phyloP scores from a whole-genome alignment of 2,329 filamentous ascomycete genomes.

The Aspergillus vadensis region DNA sequence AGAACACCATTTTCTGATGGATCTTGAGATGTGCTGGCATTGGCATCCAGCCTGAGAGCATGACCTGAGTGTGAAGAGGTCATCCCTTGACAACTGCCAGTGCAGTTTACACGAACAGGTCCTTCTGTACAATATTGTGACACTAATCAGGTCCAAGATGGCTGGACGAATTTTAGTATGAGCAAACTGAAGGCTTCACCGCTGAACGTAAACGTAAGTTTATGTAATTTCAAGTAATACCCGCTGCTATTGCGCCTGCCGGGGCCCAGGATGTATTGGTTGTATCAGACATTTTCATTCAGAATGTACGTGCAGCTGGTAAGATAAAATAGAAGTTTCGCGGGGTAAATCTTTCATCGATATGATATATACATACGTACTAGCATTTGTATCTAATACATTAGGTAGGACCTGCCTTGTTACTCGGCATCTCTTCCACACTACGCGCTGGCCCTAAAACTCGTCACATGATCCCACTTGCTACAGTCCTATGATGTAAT shows the following conservation, averaged over 20 bases:
- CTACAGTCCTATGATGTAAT: no score
- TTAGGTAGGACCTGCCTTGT: no score
- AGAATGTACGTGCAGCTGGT: no score
- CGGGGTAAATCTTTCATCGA: no score
- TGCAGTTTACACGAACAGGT: neutral
- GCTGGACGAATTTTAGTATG: neutral
- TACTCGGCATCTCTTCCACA: no score
- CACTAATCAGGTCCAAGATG: neutral
- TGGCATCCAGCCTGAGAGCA: slow-evolving; percentile 20
- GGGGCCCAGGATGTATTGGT: neutral
- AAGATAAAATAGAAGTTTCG: no score
- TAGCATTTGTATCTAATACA: no score
- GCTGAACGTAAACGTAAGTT: neutral
- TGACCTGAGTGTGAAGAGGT: slow-evolving; percentile 20
- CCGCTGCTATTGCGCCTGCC: neutral
- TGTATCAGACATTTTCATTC: neutral
- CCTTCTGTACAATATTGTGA: neutral
- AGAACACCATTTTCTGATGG: slow-evolving; percentile 11
- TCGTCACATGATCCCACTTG: no score
- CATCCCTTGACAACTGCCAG: slow-evolving; percentile 20
- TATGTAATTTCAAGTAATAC: neutral
- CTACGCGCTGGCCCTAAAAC: no score
- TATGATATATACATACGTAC: no score
- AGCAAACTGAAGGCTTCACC: neutral
- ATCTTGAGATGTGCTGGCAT: slow-evolving; percentile 20